Conservation (phyloP, 164 flowering plant species). For the Liquidambar formosana region DNA sequence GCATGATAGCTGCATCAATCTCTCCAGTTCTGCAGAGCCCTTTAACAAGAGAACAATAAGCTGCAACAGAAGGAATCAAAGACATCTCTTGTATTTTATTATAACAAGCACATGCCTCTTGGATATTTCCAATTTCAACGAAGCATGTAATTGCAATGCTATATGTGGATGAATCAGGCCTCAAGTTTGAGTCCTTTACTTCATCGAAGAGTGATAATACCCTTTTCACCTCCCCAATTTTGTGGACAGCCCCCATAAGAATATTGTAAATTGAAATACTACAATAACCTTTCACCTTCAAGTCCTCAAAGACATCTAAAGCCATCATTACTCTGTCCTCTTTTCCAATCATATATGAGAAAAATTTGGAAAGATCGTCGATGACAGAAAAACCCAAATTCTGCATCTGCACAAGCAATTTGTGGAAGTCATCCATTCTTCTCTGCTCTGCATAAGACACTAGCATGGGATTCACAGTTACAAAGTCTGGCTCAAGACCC, state of each 20-base stretch:
- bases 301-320: slow-evolving; percentile 52
- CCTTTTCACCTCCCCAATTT: slow-evolving; percentile 47
- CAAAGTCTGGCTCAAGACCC: slow-evolving; percentile 67
- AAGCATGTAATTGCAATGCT: slow-evolving; percentile 67
- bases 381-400: slow-evolving; percentile 46
- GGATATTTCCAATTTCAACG: slow-evolving; percentile 51
- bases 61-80: slow-evolving; percentile 54
- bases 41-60: slow-evolving; percentile 69
- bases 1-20: slow-evolving; percentile 67
- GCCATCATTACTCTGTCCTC: slow-evolving; percentile 43
- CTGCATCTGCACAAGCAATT: slow-evolving; percentile 59
- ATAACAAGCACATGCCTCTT: slow-evolving; percentile 72
- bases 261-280: slow-evolving; percentile 66
- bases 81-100: slow-evolving; percentile 61
- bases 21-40: slow-evolving; percentile 79
- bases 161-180: slow-evolving; percentile 63
- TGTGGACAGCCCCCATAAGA: slow-evolving; percentile 62
- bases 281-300: slow-evolving; percentile 56
- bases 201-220: slow-evolving; percentile 67
- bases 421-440: slow-evolving; percentile 55
- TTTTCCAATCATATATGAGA: slow-evolving; percentile 48
- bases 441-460: slow-evolving; percentile 57
- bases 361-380: slow-evolving; percentile 66
- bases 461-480: slow-evolving; percentile 69
- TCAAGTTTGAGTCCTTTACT: slow-evolving; percentile 38